Conservation (phyloP, 2,329 filamentous ascomycete species). For the Fusarium continuum region DNA sequence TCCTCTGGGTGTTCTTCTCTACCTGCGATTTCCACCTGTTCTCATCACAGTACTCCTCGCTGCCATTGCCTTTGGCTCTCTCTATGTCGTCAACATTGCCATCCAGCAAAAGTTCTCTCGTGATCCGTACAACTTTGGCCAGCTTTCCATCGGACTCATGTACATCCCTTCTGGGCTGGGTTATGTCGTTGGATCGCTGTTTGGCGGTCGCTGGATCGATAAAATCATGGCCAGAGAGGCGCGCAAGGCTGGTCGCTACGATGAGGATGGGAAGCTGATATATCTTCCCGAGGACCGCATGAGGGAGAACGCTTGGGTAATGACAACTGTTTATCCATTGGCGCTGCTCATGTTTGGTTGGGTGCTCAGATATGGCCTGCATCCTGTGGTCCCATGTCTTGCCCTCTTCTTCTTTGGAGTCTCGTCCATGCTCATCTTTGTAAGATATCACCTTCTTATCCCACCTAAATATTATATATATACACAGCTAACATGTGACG, state of each 20-base stretch:
- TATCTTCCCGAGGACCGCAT: slow-evolving; percentile 83
- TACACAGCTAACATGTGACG: slow-evolving; percentile 8
- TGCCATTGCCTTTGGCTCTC: slow-evolving; percentile 76
- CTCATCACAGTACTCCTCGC: slow-evolving; percentile 78
- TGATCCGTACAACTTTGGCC: slow-evolving; percentile 73
- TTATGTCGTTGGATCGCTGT: slow-evolving; percentile 73
- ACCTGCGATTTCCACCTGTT: slow-evolving; percentile 78
- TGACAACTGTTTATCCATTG: slow-evolving; percentile 73
- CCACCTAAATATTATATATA: too few relatives aligned
- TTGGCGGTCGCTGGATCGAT: slow-evolving; percentile 83
- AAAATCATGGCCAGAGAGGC: slow-evolving; percentile 82
- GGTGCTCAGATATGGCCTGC: slow-evolving; percentile 71
- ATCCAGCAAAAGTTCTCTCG: slow-evolving; percentile 74
- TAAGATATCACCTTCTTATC: slow-evolving; percentile 38
- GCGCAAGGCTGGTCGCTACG: slow-evolving; percentile 72
- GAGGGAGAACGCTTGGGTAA: slow-evolving; percentile 83
- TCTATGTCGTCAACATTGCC: slow-evolving; percentile 82
- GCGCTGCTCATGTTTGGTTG: slow-evolving; percentile 82
- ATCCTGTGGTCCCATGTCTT: slow-evolving; percentile 70
- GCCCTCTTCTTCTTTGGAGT: slow-evolving; percentile 79
- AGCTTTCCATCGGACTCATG: slow-evolving; percentile 75
- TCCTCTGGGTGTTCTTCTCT: slow-evolving; percentile 74
- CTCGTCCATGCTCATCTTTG: slow-evolving; percentile 83
- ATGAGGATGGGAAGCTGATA: slow-evolving; percentile 70
- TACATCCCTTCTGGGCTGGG: slow-evolving; percentile 81